Conservation (phyloP, 2,329 filamentous ascomycete species). For the Tolypocladium endophyticum region DNA sequence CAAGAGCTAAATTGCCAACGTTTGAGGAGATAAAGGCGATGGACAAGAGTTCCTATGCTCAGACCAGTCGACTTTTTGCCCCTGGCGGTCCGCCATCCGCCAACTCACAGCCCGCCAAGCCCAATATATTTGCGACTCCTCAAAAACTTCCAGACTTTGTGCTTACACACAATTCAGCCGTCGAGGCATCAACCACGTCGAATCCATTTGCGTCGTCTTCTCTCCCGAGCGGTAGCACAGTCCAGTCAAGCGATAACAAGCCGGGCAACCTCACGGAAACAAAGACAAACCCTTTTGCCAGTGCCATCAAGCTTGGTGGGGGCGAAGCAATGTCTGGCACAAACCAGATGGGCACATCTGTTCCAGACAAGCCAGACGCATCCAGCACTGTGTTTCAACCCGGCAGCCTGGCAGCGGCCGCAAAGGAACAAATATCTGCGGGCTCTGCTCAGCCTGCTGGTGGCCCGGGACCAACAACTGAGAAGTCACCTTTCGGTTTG, state of each 20-base stretch:
- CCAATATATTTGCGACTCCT: constrained; percentile 5
- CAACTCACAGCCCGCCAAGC: neutral
- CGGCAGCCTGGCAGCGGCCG: neutral
- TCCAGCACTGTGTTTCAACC: neutral
- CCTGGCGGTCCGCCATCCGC: neutral
- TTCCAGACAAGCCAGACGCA: neutral
- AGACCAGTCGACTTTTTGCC: neutral
- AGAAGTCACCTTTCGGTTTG: neutral
- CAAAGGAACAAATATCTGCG: neutral
- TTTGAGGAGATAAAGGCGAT: neutral
- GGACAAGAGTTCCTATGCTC: neutral
- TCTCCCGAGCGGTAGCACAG: neutral
- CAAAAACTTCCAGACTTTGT: neutral
- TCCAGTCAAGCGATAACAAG: neutral
- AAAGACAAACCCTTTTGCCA: constrained; percentile 3
- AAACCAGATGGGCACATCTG: neutral
- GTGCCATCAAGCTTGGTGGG: neutral
- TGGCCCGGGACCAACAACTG: neutral
- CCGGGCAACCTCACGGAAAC: neutral
- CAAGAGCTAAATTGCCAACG: neutral
- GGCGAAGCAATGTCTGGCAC: neutral
- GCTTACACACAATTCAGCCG: neutral
- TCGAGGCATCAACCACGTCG: neutral
- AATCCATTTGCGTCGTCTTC: constrained; percentile 3
- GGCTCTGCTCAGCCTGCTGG: neutral